phyloP scores from a whole-genome alignment of 108 stramenopile species.

The Fragilaria crotonensis region DNA sequence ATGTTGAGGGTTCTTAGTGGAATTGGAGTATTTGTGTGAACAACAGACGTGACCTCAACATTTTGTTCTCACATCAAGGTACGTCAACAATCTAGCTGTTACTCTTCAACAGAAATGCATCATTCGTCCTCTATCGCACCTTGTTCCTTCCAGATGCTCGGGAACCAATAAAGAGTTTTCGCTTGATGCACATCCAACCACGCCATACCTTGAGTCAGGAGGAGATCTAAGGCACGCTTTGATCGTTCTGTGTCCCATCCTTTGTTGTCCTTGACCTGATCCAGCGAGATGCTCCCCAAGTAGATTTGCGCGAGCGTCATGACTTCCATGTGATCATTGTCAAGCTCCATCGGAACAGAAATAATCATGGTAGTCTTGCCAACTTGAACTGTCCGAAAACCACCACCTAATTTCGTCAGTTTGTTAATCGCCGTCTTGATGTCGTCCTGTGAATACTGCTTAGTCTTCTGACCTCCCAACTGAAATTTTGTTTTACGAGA shows the following conservation, averaged over 20 bases:
- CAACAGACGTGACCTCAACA: too few relatives aligned
- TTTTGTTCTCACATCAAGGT: too few relatives aligned
- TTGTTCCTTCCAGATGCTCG: constrained; percentile 53
- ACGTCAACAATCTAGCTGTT: too few relatives aligned
- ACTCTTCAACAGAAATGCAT: too few relatives aligned
- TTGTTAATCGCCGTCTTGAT: constrained; percentile 73
- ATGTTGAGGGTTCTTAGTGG: too few relatives aligned
- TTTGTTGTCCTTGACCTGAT: constrained; percentile 32
- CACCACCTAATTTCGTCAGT: constrained; percentile 64
- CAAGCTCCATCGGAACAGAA: constrained; percentile 77
- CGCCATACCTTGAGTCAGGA: constrained; percentile 78
- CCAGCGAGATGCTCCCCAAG: constrained; percentile 49
- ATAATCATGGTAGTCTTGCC: constrained; percentile 70
- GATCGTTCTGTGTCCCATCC: constrained; percentile 62
- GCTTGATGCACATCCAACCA: constrained; percentile 72
- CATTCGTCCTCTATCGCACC: constrained; percentile 7
- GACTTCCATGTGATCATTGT: constrained; percentile 80
- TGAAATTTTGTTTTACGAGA: constrained; percentile 50
- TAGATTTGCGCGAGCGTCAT: constrained; percentile 56
- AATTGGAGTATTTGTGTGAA: too few relatives aligned
- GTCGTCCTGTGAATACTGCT: constrained; percentile 53
- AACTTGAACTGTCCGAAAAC: constrained; percentile 72
- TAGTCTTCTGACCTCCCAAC: constrained; percentile 18
- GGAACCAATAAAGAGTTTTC: constrained; percentile 70
- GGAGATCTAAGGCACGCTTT: constrained; percentile 57